Evolutionary conservation across 352 stramenopile species (phyloP), one percentile per base, ranked within the genome.

Genomic region (Pythium scleroteichum): DNA sequence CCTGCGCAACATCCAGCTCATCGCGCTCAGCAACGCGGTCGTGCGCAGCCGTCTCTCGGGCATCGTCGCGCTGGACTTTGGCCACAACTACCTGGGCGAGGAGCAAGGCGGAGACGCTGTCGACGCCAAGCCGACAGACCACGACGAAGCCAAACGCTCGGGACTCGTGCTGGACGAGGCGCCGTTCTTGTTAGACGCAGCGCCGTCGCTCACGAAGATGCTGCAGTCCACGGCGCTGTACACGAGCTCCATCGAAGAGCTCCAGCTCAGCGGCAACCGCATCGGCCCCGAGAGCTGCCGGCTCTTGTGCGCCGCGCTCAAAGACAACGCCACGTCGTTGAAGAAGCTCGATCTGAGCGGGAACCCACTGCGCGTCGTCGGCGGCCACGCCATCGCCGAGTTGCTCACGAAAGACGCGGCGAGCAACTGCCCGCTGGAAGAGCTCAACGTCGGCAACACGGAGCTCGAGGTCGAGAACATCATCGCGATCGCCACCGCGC

Each of bases 1-100:
- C 47, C 55, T 88, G 39, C 80, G 80, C 50, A 90, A 90, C 55
- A 85, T 87, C 50, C 78, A 90, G 27, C 59, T 90, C 19, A 68
- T 85, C 16, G 78, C 80, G 50, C 73, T 90, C 39, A 63, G 66
- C 7, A 67, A 69, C 26, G 74, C 80, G 0, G 32, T 90, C 26
- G 63, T 85, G 57, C 84, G 80, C 59, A 83, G 66, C 64, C 69
- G 70, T 14, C 55, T 88, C 0, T 38, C 66, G 26, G 75, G 72
- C 20, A 69, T 90, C 24, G 49, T 66, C 19, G 69, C 63, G 14
- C 45, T 90, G 19, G 75, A 90, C 50, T 59, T 87, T 22, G 61
- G 66, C 27, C 82, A 72, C 69, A 90, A 90, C 47, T 64, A 80
- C 45, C 53, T 90, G 8, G 80, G 80, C 6, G 66, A 73, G 48